phyloP scores from a whole-genome alignment of 2,329 filamentous ascomycete species.

The Phyllosticta capitalensis region DNA sequence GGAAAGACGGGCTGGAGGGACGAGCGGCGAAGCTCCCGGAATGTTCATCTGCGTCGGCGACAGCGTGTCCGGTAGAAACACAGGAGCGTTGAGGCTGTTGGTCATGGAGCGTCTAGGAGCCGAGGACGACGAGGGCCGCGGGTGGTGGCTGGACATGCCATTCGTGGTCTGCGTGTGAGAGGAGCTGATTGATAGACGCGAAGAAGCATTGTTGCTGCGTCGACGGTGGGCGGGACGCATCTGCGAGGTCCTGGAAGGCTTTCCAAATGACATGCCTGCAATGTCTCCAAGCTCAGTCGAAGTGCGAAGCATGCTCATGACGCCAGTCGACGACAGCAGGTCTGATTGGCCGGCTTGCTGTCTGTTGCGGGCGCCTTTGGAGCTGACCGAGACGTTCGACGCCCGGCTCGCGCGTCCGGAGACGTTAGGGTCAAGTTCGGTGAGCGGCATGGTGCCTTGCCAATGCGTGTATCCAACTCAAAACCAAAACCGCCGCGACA shows the following conservation, averaged over 20 bases:
- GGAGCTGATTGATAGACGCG: slow-evolving; percentile 31
- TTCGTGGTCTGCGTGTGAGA: slow-evolving; percentile 34
- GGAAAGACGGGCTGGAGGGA: slow-evolving; percentile 17
- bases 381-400: slow-evolving; percentile 34
- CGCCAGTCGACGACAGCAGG: slow-evolving; percentile 24
- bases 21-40: slow-evolving; percentile 21
- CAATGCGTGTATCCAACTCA: slow-evolving; percentile 9
- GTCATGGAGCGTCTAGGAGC: slow-evolving; percentile 30
- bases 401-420: slow-evolving; percentile 39
- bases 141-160: slow-evolving; percentile 26
- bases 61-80: slow-evolving; percentile 29
- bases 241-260: slow-evolving; percentile 28
- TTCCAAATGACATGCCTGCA: slow-evolving; percentile 29
- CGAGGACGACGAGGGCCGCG: slow-evolving; percentile 32
- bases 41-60: slow-evolving; percentile 25
- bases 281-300: slow-evolving; percentile 40
- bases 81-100: slow-evolving; percentile 34
- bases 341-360: slow-evolving; percentile 18
- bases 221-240: slow-evolving; percentile 26
- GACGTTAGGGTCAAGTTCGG: slow-evolving; percentile 34
- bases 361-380: slow-evolving; percentile 20
- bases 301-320: slow-evolving; percentile 42
- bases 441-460: slow-evolving; percentile 33
- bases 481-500: slow-evolving; percentile 1
- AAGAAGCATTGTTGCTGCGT: slow-evolving; percentile 21